Conservation (phyloP, 139 green algal species). For the Picochlorum sp. region DNA sequence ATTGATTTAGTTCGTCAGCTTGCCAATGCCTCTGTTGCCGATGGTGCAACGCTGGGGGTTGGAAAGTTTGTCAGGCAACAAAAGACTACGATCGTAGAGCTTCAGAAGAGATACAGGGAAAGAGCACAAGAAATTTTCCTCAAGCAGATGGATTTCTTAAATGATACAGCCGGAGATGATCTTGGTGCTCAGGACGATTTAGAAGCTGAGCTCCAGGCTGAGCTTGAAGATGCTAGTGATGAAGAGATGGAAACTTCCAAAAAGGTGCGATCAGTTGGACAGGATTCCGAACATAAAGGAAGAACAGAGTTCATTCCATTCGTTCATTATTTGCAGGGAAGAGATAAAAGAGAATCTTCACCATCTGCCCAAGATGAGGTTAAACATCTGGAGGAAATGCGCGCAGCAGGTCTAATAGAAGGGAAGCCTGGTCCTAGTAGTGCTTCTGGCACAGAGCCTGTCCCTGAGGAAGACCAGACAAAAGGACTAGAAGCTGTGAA, state of each 20-base stretch:
- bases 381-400: conserved; percentile 19
- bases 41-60: conserved; percentile 16
- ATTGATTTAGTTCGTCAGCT: conserved; percentile 36
- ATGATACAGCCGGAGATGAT: conserved; percentile 23
- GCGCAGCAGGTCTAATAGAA: conserved; percentile 4
- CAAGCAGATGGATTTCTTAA: conserved; percentile 35
- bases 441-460: not conserved
- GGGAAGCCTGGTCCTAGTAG: not conserved
- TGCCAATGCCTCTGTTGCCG: conserved; percentile 25
- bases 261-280: too few relatives aligned
- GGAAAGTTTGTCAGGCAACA: conserved; percentile 37
- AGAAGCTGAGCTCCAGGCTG: conserved; percentile 21
- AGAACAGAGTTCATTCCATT: too few relatives aligned
- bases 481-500: not conserved
- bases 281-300: too few relatives aligned
- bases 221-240: not conserved
- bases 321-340: not conserved
- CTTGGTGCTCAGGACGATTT: conserved; percentile 19
- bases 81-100: conserved; percentile 29
- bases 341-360: conserved; percentile 11
- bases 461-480: not conserved
- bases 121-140: conserved; percentile 43
- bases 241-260: conserved; percentile 4
- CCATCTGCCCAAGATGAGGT: conserved; percentile 15
- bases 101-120: conserved; percentile 21